A percentile compares a stretch with the other conserved stretches of the same genome.
These are phyloP conservation scores for Podosphaera leucotricha DNA, from an alignment of 2,329 filamentous ascomycete species.

Conservation along the genomic window DNA sequence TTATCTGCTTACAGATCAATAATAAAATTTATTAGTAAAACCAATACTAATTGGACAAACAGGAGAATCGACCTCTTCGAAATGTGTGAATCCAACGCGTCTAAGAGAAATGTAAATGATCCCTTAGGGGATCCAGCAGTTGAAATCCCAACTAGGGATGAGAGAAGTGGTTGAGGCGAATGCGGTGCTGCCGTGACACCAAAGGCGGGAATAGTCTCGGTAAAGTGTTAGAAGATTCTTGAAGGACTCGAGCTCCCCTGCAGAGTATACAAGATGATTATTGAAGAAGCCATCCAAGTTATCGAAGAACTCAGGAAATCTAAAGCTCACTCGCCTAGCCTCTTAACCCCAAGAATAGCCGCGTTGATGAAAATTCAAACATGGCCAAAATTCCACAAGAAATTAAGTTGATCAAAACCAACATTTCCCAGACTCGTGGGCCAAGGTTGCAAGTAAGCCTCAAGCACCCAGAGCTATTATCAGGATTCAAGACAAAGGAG, in stretches of 20 bases:
- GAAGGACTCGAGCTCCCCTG: background rate
- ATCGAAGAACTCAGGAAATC: background rate
- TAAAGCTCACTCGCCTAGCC: background rate
- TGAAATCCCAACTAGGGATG: background rate
- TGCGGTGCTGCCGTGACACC: background rate
- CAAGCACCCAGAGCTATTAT: background rate
- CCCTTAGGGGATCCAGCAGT: background rate
- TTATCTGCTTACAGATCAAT: too few relatives aligned
- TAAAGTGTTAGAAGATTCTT: background rate
- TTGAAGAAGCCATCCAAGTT: background rate
- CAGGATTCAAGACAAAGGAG: background rate
- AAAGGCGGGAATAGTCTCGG: background rate
- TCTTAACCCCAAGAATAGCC: background rate
- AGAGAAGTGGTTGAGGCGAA: background rate
- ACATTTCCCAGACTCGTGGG: background rate
- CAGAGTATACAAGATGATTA: background rate
- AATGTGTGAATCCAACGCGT: too few relatives aligned
- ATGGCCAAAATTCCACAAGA: slow-evolving; percentile 1
- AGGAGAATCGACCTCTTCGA: too few relatives aligned
- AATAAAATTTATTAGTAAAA: too few relatives aligned
- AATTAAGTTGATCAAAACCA: background rate
- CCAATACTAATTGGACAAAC: too few relatives aligned
- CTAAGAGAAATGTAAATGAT: too few relatives aligned
- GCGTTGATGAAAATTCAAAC: slow-evolving; percentile 1
- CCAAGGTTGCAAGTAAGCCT: background rate